Evolutionary conservation across 2,329 filamentous ascomycete genomes (phyloP), one percentile per base, ranked within the genome.

Genomic region (Endocalyx cinctus): DNA sequence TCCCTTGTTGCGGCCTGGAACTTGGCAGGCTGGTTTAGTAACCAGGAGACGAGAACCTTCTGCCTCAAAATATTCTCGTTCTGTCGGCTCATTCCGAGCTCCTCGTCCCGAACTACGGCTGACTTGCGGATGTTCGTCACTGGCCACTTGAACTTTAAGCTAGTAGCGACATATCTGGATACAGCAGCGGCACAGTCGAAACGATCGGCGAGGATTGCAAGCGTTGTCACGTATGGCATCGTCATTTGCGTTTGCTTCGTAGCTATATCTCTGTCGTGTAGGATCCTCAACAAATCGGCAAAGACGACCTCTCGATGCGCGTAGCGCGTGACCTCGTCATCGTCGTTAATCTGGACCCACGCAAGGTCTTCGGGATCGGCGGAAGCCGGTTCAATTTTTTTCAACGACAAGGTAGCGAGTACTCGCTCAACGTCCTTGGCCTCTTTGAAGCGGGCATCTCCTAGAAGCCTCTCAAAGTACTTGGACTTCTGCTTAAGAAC

Each of bases 131-230:
- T n/a, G 25, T 43, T 63, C 6, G 68, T 72, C 25, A 60, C 42
- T 1, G 73, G 74, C 66, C 74, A 79, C 48, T 70, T 75, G 51
- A 74, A 70, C 48, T 67, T 74, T 29, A 69, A 50, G 10, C 64
- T 54, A 11, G 58, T 54, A 29, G 66, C 67, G 13, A 82, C 56
- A 42, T 77, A 75, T 29, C 63, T 64, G 7, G 72, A 65, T 2
- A 87, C 67, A 10, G 66, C 54, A 3, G 65, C 55, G 2, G 77
- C 59, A 39, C 80, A 82, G 59, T 83, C 80, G 57, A 87, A 88
- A 27, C 82, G 75, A 55, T 88, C 84, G 8, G 83, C 82, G 35
- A 86, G 71, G 32, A 87, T 71, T 25, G 81, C 77, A 25, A 88
- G 62, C 2, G 81, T 82, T 11, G 79, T 74, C 10, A 84, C 65